Evolutionary conservation across 257 asterid genomes (phyloP).

Genomic region (Nicotiana noctiflora): DNA sequence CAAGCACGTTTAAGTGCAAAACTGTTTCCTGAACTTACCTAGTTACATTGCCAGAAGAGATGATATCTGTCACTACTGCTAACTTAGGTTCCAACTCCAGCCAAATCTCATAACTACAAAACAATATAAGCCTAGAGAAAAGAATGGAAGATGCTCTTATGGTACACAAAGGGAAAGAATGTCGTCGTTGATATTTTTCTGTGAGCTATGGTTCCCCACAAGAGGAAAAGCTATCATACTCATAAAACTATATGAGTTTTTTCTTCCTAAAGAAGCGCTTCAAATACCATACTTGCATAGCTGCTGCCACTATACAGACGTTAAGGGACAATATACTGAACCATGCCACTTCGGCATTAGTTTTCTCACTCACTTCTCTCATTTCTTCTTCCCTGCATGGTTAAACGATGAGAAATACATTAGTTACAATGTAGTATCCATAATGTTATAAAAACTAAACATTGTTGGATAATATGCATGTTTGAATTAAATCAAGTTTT

Average conservation of each 20-base stretch:
- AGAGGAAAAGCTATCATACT: background rate
- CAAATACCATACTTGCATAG: constrained; percentile 39
- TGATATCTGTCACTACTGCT: background rate
- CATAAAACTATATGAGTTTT: constrained; percentile 44
- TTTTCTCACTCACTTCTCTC: constrained; percentile 58
- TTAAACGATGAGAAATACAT: background rate
- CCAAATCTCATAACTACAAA: background rate
- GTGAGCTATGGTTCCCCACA: background rate
- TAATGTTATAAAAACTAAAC: background rate
- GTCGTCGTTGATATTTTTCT: background rate
- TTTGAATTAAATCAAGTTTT: background rate
- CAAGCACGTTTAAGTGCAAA: background rate
- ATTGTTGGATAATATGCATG: background rate
- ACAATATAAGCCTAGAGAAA: background rate
- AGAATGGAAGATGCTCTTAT: background rate
- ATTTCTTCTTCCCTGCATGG: constrained; percentile 56
- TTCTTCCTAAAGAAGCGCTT: constrained; percentile 60
- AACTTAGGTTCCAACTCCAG: background rate
- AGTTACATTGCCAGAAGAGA: background rate
- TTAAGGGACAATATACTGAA: constrained; percentile 49
- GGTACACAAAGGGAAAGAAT: background rate
- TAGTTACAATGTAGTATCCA: background rate
- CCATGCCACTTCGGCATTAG: constrained; percentile 60
- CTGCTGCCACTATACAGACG: constrained; percentile 39
- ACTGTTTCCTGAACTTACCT: background rate